A percentile compares a stretch with the other conserved stretches of the same genome.
Evolutionary conservation across 768 basidiomycete species (phyloP).

Genomic region (Lyophyllum atratum): DNA sequence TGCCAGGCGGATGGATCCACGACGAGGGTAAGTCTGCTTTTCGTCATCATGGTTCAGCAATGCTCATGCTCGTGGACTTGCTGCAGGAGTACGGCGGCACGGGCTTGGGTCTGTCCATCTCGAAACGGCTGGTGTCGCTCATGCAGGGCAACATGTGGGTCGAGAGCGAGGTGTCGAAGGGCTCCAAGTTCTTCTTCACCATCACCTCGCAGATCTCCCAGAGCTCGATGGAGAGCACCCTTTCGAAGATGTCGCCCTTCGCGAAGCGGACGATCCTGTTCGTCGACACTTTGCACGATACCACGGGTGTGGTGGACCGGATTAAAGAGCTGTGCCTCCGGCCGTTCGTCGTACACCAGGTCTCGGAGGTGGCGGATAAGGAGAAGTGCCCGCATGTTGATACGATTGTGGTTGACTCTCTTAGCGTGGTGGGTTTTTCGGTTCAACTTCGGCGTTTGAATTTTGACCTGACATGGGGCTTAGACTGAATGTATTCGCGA

Average conservation of each 20-base stretch:
- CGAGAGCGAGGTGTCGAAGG: conserved; percentile 89
- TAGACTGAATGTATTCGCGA: conserved; percentile 91
- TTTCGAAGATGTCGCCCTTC: conserved; percentile 85
- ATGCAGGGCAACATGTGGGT: conserved; percentile 99
- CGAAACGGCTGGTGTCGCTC: conserved; percentile 92
- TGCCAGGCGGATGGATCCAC: conserved; percentile 99
- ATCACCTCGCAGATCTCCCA: conserved; percentile 85
- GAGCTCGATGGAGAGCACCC: conserved; percentile 69
- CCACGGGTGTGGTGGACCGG: conserved; percentile 71
- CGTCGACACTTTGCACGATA: conserved; percentile 82
- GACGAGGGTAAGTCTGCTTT: conserved; percentile 64
- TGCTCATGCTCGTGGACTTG: conserved; percentile 7
- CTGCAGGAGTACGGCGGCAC: conserved; percentile 95
- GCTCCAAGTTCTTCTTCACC: conserved; percentile 96
- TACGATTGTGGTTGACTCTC: conserved; percentile 92
- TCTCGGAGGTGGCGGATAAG: conserved; percentile 82
- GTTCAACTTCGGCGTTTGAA: neutral
- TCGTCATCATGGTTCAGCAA: conserved; percentile 4
- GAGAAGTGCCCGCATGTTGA: conserved; percentile 87
- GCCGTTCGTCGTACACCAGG: conserved; percentile 73
- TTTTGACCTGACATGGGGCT: neutral
- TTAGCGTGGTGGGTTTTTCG: conserved; percentile 66
- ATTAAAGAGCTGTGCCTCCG: conserved; percentile 81
- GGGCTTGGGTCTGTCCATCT: conserved; percentile 94
- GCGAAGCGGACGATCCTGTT: conserved; percentile 87